These are phyloP conservation scores for Claviceps purpurea DNA, from an alignment of 2,329 filamentous ascomycete species.

Conservation along the genomic window DNA sequence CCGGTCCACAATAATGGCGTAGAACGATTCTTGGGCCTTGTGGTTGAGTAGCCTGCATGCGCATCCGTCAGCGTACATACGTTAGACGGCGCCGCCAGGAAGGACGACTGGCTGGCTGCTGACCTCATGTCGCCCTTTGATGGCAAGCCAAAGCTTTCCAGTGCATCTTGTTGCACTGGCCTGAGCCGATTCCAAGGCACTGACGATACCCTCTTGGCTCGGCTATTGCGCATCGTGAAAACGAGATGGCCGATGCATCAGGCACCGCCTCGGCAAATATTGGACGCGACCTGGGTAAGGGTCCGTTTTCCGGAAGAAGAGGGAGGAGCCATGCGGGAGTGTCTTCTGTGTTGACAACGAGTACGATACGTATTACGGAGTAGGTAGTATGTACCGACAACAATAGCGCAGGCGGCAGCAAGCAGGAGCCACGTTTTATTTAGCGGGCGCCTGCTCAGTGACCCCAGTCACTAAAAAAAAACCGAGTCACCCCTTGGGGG, in stretches of 20 bases:
- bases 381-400: too few relatives aligned
- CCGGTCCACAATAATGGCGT: constrained; percentile 72
- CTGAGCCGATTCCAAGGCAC: constrained; percentile 59
- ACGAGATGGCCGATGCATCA: not conserved
- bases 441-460: too few relatives aligned
- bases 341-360: too few relatives aligned
- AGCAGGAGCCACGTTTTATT: too few relatives aligned
- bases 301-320: not conserved
- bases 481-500: too few relatives aligned
- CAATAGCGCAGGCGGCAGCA: too few relatives aligned
- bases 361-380: too few relatives aligned
- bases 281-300: not conserved
- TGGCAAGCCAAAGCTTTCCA: constrained; percentile 72
- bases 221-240: constrained; percentile 9
- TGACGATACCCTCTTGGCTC: constrained; percentile 25
- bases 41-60: constrained; percentile 50
- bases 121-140: constrained; percentile 87
- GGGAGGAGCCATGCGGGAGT: not conserved
- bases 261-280: not conserved
- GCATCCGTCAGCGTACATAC: not conserved
- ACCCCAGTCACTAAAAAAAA: too few relatives aligned
- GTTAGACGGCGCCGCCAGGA: not conserved
- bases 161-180: constrained; percentile 58
- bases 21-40: constrained; percentile 74
- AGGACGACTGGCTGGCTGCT: constrained; percentile 2